These are phyloP conservation scores for Backusella circina DNA, from an alignment of 192 early-diverging fungal species.

Conservation along the genomic window DNA sequence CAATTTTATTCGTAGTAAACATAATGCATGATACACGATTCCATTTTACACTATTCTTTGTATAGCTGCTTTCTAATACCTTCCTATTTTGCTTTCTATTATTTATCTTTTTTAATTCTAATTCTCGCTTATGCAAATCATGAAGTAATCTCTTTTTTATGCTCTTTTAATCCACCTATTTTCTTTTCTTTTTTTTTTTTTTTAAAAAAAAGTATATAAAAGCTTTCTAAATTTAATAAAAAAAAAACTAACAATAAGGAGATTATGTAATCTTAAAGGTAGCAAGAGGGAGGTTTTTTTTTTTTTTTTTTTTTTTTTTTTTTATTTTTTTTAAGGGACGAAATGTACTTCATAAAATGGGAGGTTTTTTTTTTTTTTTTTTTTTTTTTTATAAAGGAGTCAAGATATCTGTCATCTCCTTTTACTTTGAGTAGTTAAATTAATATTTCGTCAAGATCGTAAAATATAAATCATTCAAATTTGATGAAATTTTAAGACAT, in stretches of 20 bases:
- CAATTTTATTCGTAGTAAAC: not conserved
- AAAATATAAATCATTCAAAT: not conserved
- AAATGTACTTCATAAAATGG: too few relatives aligned
- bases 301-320: too few relatives aligned
- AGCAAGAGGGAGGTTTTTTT: too few relatives aligned
- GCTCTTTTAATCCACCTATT: not conserved
- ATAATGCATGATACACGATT: not conserved
- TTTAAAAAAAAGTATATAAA: not conserved
- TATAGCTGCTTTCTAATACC: not conserved
- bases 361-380: not conserved
- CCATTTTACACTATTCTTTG: not conserved
- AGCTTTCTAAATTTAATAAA: not conserved
- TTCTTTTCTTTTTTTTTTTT: not conserved
- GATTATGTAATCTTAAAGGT: not conserved
- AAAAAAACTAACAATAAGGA: not conserved
- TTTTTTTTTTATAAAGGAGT: not conserved
- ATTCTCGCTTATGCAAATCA: not conserved
- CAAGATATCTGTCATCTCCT: not conserved
- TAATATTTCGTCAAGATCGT: not conserved
- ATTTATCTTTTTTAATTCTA: not conserved
- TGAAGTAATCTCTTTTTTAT: not conserved
- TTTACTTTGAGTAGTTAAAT: not conserved
- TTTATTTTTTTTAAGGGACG: too few relatives aligned
- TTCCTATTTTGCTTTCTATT: not conserved
- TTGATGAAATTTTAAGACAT: not conserved